These are phyloP conservation scores for Fusarium pseudocircinatum DNA, from an alignment of 2,329 filamentous ascomycete genomes.

Conservation along the genomic window DNA sequence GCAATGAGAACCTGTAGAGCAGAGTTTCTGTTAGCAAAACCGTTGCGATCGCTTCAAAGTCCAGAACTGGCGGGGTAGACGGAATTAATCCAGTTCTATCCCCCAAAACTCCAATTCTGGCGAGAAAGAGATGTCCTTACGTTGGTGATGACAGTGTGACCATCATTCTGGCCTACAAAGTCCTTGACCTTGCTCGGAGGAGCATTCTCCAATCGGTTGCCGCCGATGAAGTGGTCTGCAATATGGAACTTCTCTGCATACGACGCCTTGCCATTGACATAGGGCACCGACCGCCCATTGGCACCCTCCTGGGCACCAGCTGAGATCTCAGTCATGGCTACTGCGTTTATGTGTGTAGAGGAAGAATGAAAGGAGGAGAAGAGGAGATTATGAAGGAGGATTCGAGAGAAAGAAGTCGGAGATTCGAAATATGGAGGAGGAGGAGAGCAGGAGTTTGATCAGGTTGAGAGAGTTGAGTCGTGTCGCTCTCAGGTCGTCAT, in stretches of 20 bases:
- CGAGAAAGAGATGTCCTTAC: slow-evolving; percentile 63
- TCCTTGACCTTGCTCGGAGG: slow-evolving; percentile 91
- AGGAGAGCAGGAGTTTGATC: slow-evolving; percentile 31
- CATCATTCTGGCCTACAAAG: slow-evolving; percentile 88
- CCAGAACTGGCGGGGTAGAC: slow-evolving; percentile 15
- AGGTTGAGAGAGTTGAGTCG: slow-evolving; percentile 20
- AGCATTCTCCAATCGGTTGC: slow-evolving; percentile 86
- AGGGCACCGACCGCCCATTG: slow-evolving; percentile 61
- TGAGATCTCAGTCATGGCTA: slow-evolving; percentile 61
- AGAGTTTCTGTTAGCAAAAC: slow-evolving; percentile 24
- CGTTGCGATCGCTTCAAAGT: neutral
- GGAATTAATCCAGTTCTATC: neutral
- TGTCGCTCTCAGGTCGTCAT: slow-evolving; percentile 43
- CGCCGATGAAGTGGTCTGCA: slow-evolving; percentile 94
- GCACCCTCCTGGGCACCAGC: slow-evolving; percentile 52
- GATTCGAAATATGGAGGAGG: slow-evolving; percentile 11
- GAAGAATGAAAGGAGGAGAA: slow-evolving; percentile 1
- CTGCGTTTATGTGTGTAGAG: slow-evolving; percentile 37
- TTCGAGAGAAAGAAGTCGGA: slow-evolving; percentile 20
- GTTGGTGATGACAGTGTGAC: slow-evolving; percentile 98
- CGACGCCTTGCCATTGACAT: slow-evolving; percentile 68
- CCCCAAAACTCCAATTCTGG: neutral
- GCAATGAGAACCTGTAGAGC: slow-evolving; percentile 86
- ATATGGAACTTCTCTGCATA: slow-evolving; percentile 85
- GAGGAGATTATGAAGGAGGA: slow-evolving; percentile 26